phyloP scores from a whole-genome alignment of 139 green algal genomes.

The Microglena sp. region DNA sequence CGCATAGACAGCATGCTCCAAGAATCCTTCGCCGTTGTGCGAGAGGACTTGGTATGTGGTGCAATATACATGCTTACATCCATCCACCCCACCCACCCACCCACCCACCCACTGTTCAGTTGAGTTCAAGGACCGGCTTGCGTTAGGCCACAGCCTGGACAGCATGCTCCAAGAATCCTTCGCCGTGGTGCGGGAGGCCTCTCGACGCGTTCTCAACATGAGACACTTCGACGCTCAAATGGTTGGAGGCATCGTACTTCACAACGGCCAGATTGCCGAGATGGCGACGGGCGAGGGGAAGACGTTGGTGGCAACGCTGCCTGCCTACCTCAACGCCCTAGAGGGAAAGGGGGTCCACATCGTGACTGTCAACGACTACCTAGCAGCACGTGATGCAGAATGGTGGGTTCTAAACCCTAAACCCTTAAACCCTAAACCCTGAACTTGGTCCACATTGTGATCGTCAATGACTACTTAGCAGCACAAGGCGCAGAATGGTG shows the following conservation, averaged over 20 bases:
- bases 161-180: conserved; percentile 75
- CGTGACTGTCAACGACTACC: conserved; percentile 91
- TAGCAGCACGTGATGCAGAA: conserved; percentile 68
- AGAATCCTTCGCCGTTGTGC: background rate
- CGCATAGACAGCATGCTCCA: background rate
- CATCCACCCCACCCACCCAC: background rate
- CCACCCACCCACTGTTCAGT: background rate
- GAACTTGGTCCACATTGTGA: too few species aligned
- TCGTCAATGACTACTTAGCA: background rate
- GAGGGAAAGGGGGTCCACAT: conserved; percentile 69
- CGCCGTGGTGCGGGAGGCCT: conserved; percentile 83
- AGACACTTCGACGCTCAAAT: conserved; percentile 89
- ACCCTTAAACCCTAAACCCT: too few species aligned
- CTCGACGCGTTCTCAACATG: conserved; percentile 73
- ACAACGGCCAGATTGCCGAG: conserved; percentile 90
- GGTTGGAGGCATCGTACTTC: conserved; percentile 88
- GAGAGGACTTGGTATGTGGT: background rate
- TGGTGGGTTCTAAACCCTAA: conserved; percentile 40
- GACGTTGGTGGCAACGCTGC: conserved; percentile 27
- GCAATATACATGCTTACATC: background rate
- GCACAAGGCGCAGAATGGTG: background rate
- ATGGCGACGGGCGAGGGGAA: conserved; percentile 98
- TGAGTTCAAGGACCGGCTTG: conserved; percentile 21
- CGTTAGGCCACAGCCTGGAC: conserved; percentile 37
- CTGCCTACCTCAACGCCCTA: conserved; percentile 62